A percentile compares a stretch with the other conserved stretches of the same genome.
Evolutionary conservation across 1,284 basidiomycete species (phyloP).

Genomic region (Trametes hirsuta): DNA sequence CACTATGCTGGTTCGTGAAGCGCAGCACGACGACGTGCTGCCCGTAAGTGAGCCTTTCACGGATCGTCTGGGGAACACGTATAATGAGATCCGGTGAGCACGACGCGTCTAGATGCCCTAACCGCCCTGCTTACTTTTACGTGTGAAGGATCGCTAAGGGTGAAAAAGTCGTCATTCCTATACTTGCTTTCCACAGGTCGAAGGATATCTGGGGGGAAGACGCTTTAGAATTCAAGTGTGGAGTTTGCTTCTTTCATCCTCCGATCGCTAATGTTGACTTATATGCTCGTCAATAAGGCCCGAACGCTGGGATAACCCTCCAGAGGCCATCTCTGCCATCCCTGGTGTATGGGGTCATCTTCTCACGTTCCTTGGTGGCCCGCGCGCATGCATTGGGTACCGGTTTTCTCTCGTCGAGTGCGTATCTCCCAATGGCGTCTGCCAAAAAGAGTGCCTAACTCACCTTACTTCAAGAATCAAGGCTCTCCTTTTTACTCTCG

Average conservation of each 20-base stretch:
- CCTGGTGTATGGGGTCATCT: conserved; percentile 62
- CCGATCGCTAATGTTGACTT: background rate
- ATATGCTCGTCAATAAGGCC: conserved; percentile 43
- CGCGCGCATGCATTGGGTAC: conserved; percentile 68
- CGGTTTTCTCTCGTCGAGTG: conserved; percentile 63
- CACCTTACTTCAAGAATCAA: conserved; percentile 43
- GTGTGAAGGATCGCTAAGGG: conserved; percentile 44
- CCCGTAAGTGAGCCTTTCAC: conserved; percentile 36
- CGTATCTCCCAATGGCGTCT: background rate
- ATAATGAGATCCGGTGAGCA: conserved; percentile 30
- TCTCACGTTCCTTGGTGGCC: conserved; percentile 64
- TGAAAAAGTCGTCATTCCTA: conserved; percentile 50
- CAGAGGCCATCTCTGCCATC: conserved; percentile 45
- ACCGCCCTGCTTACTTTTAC: conserved; percentile 4
- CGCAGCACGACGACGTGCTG: conserved; percentile 51
- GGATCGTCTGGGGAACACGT: conserved; percentile 32
- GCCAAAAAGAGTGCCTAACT: too few relatives aligned
- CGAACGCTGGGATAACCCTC: conserved; percentile 55
- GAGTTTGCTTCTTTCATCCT: background rate
- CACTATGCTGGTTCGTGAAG: conserved; percentile 52
- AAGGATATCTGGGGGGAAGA: conserved; percentile 60
- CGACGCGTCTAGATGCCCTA: conserved; percentile 24
- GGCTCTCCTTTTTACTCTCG: conserved; percentile 56
- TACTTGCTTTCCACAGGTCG: conserved; percentile 48
- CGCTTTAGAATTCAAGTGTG: conserved; percentile 51